Evolutionary conservation across 108 stramenopile genomes (phyloP).

Genomic region (Cyclotella kingstonii): DNA sequence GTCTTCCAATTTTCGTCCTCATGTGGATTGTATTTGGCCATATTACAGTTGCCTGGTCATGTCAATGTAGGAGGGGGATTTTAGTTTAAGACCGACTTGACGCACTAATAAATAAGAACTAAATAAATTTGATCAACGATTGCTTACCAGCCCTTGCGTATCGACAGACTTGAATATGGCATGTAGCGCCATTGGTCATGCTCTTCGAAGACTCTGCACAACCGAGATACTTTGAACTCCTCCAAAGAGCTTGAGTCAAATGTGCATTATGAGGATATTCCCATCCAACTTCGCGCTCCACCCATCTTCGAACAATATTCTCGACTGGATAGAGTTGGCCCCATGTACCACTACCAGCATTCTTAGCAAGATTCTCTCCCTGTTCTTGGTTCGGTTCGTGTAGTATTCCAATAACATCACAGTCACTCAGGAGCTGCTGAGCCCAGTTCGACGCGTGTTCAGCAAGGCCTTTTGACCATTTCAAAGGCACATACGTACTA

Average conservation of each 20-base stretch:
- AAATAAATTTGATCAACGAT: no score
- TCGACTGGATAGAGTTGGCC: conserved; percentile 33
- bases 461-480: conserved; percentile 22
- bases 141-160: conserved; percentile 22
- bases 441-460: conserved; percentile 23
- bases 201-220: conserved; percentile 27
- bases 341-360: conserved; percentile 7
- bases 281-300: conserved; percentile 35
- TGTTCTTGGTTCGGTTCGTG: conserved; percentile 22
- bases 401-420: conserved; percentile 27
- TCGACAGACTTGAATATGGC: conserved; percentile 37
- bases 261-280: conserved; percentile 29
- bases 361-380: conserved; percentile 42
- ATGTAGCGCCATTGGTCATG: conserved; percentile 19
- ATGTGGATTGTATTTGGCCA: conserved; percentile 18
- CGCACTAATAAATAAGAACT: no score
- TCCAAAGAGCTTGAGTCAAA: conserved; percentile 38
- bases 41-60: conserved; percentile 38
- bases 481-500: conserved; percentile 22
- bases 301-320: conserved; percentile 35
- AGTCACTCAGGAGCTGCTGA: conserved; percentile 26
- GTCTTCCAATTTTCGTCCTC: conserved; percentile 23
- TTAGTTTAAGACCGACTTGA: no score
- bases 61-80: no score
- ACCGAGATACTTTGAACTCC: conserved; percentile 17